These are phyloP conservation scores for Geoglossum cookeanum DNA, from an alignment of 2,329 filamentous ascomycete species.

Conservation along the genomic window DNA sequence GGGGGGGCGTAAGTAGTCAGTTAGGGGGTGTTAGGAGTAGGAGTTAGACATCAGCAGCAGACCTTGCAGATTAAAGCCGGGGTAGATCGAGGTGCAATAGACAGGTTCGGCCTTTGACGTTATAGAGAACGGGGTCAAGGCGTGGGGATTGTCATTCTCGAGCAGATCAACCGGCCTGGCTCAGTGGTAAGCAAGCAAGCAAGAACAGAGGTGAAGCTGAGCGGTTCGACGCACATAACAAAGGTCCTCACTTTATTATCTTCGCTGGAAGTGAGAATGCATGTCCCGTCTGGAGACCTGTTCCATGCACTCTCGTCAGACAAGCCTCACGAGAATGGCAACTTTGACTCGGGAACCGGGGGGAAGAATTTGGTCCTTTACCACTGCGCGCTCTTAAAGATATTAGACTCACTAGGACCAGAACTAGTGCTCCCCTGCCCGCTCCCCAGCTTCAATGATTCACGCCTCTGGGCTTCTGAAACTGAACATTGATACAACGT, in stretches of 20 bases:
- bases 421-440: background rate
- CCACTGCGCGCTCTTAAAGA: constrained; percentile 29
- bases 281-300: constrained; percentile 37
- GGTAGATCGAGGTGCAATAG: constrained; percentile 34
- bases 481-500: background rate
- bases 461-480: background rate
- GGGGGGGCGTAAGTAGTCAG: background rate
- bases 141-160: constrained; percentile 19
- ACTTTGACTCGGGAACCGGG: background rate
- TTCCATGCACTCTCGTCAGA: background rate
- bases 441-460: background rate
- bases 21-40: too few relatives aligned
- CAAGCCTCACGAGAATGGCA: background rate
- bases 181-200: constrained; percentile 1
- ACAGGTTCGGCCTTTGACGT: constrained; percentile 29
- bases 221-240: constrained; percentile 25
- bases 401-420: constrained; percentile 12
- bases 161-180: constrained; percentile 29
- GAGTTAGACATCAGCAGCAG: constrained; percentile 18
- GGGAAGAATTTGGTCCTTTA: constrained; percentile 10
- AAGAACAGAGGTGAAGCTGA: background rate
- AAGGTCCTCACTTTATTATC: constrained; percentile 33
- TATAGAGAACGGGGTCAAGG: constrained; percentile 27
- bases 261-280: constrained; percentile 32
- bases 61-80: constrained; percentile 33